Evolutionary conservation across 768 basidiomycete species (phyloP), one percentile per base, ranked within the genome.

Genomic region (Kwoniella mangroviensis): DNA sequence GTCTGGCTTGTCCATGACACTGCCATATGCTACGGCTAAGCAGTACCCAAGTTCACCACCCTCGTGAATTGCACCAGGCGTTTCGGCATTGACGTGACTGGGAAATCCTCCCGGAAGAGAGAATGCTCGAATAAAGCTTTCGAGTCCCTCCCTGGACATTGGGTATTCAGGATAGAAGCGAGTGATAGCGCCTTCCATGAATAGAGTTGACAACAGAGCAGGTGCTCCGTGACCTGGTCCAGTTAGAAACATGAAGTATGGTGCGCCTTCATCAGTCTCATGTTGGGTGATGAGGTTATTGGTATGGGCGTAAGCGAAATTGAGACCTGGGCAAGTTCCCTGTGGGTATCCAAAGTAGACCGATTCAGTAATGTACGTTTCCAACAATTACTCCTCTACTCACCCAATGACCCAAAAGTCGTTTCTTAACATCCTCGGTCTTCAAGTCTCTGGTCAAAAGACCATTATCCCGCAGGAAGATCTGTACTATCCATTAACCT

Each of bases 61-160:
- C 84, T 97, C 94, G 75, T 97, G 94, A 71, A 97, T 95, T 3
- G 88, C 86, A 5, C 94, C 94, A 21, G 93, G 94, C 0, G 92
- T 93, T 82, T 57, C 57, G 40, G 67, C 55, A 65, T 81, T 80
- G 53, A 81, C 86, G 70, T 84, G 88, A 86, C 90, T 91, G 6
- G 93, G 92, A 80, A 92, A 91, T 24, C 94, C 93, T 22, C 91
- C 91, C 0, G 93, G 93, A 58, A 86, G 88, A 57, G 90, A 92
- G 85, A 95, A 96, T 22, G 86, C 85, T 4, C 88, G 85, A 72
- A 93, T 88, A 74, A 94, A 89, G 64, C 87, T 88, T 57, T 88
- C 84, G 61, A 83, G 67, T 22, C 81, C 80, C 15, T 75, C 59
- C 26, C 71, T 57, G 26, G 69, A 81, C 77, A 83, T 80, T n/a